Evolutionary conservation across 1,284 basidiomycete genomes (phyloP).

Genomic region (Austroboletus niveus): DNA sequence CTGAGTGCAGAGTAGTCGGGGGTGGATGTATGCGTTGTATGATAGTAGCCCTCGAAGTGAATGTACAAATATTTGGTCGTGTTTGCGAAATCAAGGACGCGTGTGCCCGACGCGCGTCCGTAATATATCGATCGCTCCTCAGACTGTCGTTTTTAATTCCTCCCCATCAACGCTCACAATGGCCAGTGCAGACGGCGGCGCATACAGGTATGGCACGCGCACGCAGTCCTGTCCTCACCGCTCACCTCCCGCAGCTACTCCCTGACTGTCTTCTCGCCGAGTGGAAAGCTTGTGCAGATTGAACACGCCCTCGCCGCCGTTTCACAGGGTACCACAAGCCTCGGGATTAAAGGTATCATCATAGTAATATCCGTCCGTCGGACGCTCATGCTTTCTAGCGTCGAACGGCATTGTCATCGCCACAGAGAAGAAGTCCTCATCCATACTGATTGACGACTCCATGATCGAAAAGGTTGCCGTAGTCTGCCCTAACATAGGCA

Average conservation of each 20-base stretch:
- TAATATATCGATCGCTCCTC: slow-evolving; percentile 13
- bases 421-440: slow-evolving; percentile 98
- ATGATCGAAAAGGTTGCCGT: slow-evolving; percentile 96
- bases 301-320: slow-evolving; percentile 99
- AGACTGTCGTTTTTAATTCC: slow-evolving; percentile 23
- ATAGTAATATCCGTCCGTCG: slow-evolving; percentile 18
- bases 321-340: slow-evolving; percentile 92
- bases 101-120: slow-evolving; percentile 30
- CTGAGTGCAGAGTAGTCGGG: slow-evolving; percentile 39
- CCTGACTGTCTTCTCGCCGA: slow-evolving; percentile 97
- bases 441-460: slow-evolving; percentile 95
- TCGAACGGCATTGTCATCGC: slow-evolving; percentile 99
- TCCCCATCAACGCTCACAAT: slow-evolving; percentile 36
- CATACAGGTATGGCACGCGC: slow-evolving; percentile 61
- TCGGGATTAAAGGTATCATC: slow-evolving; percentile 92
- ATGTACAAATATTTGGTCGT: slow-evolving; percentile 11
- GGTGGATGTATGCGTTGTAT: background rate
- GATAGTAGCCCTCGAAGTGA: background rate
- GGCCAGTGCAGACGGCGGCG: slow-evolving; percentile 76
- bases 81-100: slow-evolving; percentile 30
- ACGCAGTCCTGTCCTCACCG: slow-evolving; percentile 15
- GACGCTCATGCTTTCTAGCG: slow-evolving; percentile 50
- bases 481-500: slow-evolving; percentile 98
- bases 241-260: slow-evolving; percentile 74
- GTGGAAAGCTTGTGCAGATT: slow-evolving; percentile 98